Percentiles rank a stretch among this genome's conserved stretches.
Evolutionary conservation across 352 stramenopile genomes (phyloP).

Genomic region (Pseudoperonospora humuli): DNA sequence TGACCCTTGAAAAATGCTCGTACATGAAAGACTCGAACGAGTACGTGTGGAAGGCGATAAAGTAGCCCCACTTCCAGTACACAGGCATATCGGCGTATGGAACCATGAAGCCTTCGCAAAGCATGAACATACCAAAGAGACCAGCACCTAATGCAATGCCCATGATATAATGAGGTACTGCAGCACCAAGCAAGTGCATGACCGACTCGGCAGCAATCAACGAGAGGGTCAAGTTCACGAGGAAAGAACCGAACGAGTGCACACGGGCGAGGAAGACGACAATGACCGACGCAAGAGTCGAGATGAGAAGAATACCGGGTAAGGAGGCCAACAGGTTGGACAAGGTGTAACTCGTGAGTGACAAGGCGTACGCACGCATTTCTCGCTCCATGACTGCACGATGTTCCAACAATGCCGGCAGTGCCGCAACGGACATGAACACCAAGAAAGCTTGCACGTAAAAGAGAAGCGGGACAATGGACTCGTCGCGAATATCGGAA

Average conservation of each 20-base stretch:
- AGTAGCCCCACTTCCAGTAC: conserved; percentile 82
- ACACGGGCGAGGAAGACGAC: conserved; percentile 51
- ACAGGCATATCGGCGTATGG: conserved; percentile 45
- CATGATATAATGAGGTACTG: conserved; percentile 83
- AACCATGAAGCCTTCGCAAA: conserved; percentile 85
- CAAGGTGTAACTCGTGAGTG: conserved; percentile 65
- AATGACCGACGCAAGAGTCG: conserved; percentile 42
- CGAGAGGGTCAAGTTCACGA: conserved; percentile 69
- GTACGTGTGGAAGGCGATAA: conserved; percentile 85
- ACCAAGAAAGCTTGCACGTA: conserved; percentile 88
- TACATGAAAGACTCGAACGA: conserved; percentile 83
- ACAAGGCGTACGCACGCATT: conserved; percentile 39
- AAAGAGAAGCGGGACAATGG: conserved; percentile 73
- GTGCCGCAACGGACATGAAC: conserved; percentile 87
- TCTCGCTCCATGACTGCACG: conserved; percentile 83
- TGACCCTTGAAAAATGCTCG: conserved; percentile 49
- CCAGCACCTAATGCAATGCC: conserved; percentile 74
- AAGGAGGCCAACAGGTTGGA: conserved; percentile 69
- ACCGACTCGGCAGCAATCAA: conserved; percentile 73
- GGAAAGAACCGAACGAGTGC: conserved; percentile 54
- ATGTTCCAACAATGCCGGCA: conserved; percentile 84
- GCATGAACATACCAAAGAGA: conserved; percentile 84
- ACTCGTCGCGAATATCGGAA: conserved; percentile 17
- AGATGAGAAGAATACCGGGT: conserved; percentile 62
- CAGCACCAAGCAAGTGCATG: conserved; percentile 72